Evolutionary conservation across 2,329 filamentous ascomycete species (phyloP).

Genomic region (Aspergillus calidoustus): DNA sequence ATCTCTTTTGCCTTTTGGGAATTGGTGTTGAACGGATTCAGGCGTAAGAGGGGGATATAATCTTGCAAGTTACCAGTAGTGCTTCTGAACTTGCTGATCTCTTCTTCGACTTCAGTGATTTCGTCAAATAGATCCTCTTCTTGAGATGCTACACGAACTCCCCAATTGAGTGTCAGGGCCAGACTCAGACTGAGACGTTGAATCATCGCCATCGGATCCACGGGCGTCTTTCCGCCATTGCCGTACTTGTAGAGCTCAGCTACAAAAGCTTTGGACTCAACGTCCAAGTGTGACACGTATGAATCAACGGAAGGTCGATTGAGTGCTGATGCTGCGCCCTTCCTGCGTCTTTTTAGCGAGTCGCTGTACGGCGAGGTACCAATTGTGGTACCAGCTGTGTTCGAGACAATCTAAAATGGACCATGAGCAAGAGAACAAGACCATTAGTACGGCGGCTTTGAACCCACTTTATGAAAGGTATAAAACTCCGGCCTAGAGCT

Average conservation of each 20-base stretch:
- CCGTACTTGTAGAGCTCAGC: conserved; percentile 65
- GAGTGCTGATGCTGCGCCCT: conserved; percentile 67
- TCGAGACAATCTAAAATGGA: conserved; percentile 59
- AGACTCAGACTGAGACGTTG: conserved; percentile 67
- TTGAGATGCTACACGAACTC: conserved; percentile 62
- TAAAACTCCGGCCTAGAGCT: conserved; percentile 63
- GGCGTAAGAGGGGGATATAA: conserved; percentile 73
- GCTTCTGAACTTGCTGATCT: conserved; percentile 73
- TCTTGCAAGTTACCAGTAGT: conserved; percentile 82
- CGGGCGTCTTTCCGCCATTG: conserved; percentile 55
- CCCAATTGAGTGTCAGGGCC: conserved; percentile 69
- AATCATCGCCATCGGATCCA: conserved; percentile 71
- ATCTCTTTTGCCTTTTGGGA: conserved; percentile 64
- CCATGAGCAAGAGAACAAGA: conserved; percentile 3
- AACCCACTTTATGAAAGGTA: conserved; percentile 61
- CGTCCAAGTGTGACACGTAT: conserved; percentile 65
- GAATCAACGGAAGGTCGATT: conserved; percentile 68
- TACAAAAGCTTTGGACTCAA: conserved; percentile 67
- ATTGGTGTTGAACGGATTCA: conserved; percentile 66
- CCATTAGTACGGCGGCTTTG: not conserved
- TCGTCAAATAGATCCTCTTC: conserved; percentile 69
- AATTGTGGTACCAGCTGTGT: conserved; percentile 70
- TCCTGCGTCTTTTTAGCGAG: conserved; percentile 65
- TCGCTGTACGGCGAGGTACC: conserved; percentile 71
- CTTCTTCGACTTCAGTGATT: conserved; percentile 74